Base-by-base conservation (phyloP, 2,329 filamentous ascomycete species). In the Arthroderma sp. region DNA sequence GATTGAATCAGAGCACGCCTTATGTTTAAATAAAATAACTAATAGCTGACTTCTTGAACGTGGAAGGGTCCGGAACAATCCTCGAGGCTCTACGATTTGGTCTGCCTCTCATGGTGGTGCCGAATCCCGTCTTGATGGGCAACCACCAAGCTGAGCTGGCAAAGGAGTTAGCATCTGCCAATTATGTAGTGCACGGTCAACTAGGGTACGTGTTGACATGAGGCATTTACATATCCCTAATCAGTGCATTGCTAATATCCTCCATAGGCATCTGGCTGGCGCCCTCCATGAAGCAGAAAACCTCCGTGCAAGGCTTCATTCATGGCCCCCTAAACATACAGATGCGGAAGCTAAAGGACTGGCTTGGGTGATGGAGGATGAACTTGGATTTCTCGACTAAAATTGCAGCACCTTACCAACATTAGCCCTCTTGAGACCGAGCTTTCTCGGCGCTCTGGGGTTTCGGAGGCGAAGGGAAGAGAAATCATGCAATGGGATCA, bases 61-160 rank as follows among this genome's bases (percentile, higher is more conserved):
- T 4, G 11, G 39, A 55, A 95, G 91, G 91, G 15, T 91, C 91
- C 11, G 93, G 93, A 7, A 90, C 88, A 2, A 90, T 97, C 28
- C 78, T 97, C 0, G 89, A 91, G 68, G 88, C 85, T 0, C 81
- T 94, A 61, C 82, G 87, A 44, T 75, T 87, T 55, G 81, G 82
- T 13, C 76, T 90, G 0, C 85, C 88, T 2, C 75, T 97, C n/a
- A 80, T 98, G 54, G 88, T 95, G 0, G 90, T 98, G 1, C 87
- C 91, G 1, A 98, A 98, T 69, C 79, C 83, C 1, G 76, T 77
- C 5, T 79, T 98, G 0, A 79, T 95, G 64, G 84, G 94, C 66
- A 91, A 98, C 66, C 93, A 98, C 68, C 93, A 98, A 71, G 80
- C 83, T 19, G 89, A 97, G 70, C 80, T 98, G 56, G 91, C 91